A percentile compares a stretch with the other conserved stretches of the same genome.
phyloP scores from a whole-genome alignment of 768 basidiomycete species.

The Auriscalpium vulgare region DNA sequence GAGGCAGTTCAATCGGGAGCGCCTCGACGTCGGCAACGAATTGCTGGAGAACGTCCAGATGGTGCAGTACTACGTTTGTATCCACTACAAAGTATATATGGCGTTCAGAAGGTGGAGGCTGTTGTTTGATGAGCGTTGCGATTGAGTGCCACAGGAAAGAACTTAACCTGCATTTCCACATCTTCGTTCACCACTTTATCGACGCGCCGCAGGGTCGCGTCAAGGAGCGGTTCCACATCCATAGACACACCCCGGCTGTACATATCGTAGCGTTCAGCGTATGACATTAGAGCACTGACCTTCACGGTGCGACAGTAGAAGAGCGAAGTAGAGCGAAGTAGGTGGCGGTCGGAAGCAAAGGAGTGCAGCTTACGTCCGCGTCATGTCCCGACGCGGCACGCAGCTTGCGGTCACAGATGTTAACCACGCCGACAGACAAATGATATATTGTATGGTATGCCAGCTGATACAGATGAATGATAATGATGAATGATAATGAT shows the following conservation, averaged over 20 bases:
- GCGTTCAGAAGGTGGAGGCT: constrained; percentile 6
- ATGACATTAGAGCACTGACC: background rate
- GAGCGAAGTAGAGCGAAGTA: no score
- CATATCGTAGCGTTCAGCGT: background rate
- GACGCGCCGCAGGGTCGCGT: constrained; percentile 42
- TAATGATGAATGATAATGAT: constrained; percentile 3
- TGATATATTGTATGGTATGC: background rate
- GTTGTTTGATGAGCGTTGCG: background rate
- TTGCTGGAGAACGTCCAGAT: constrained; percentile 53
- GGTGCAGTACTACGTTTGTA: constrained; percentile 70
- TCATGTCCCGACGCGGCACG: background rate
- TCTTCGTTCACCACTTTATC: constrained; percentile 54
- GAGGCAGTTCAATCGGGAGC: constrained; percentile 28
- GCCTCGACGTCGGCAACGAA: constrained; percentile 58
- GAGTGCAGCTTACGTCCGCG: background rate
- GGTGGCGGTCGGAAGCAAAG: no score
- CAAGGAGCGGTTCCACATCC: constrained; percentile 1
- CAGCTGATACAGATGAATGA: constrained; percentile 11
- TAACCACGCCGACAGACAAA: no score
- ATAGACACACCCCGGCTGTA: background rate
- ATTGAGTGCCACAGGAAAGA: background rate
- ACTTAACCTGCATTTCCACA: constrained; percentile 64
- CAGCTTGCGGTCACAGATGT: no score
- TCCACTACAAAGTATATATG: constrained; percentile 56
- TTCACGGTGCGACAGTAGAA: background rate